Evolutionary conservation across 164 flowering plant species (phyloP).

Genomic region (Nymphaea colorata): DNA sequence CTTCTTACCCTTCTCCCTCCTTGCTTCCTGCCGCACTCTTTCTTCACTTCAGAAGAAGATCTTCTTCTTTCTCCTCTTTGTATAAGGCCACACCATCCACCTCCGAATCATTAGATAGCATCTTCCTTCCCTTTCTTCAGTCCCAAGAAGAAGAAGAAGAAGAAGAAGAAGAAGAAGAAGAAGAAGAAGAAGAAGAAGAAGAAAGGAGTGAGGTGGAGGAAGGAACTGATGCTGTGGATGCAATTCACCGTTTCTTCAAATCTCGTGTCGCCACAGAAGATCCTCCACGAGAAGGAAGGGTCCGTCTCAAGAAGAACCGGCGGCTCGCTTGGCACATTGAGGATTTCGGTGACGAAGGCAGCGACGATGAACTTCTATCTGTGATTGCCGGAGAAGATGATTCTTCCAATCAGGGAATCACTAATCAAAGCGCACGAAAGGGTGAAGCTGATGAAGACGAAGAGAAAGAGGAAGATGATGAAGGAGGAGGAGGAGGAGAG

Average conservation of each 20-base stretch:
- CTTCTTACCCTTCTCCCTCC: not conserved
- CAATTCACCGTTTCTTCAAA: conserved; percentile 56
- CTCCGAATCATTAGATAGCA: conserved; percentile 20
- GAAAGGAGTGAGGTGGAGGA: conserved; percentile 6
- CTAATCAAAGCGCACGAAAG: not conserved
- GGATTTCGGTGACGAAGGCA: conserved; percentile 5
- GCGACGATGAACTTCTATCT: conserved; percentile 1
- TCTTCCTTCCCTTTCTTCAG: conserved; percentile 48
- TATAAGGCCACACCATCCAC: conserved; percentile 14
- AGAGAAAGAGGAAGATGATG: conserved; percentile 1
- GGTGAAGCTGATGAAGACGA: not conserved
- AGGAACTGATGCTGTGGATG: conserved; percentile 25
- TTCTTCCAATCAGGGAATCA: not conserved
- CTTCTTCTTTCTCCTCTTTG: conserved; percentile 5
- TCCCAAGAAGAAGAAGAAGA: conserved; percentile 14
- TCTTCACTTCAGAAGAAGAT: not conserved
- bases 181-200: conserved; percentile 10
- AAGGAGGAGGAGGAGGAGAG: conserved; percentile 1
- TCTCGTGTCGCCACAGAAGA: conserved; percentile 40
- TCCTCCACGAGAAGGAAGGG: conserved; percentile 32
- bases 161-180: conserved; percentile 6
- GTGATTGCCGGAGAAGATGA: not conserved
- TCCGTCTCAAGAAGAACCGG: conserved; percentile 48
- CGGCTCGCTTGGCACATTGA: conserved; percentile 60
- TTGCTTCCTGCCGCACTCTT: not conserved